Base-by-base conservation (phyloP, 331 rosid genomes). In the Phaseolus coccineus region DNA sequence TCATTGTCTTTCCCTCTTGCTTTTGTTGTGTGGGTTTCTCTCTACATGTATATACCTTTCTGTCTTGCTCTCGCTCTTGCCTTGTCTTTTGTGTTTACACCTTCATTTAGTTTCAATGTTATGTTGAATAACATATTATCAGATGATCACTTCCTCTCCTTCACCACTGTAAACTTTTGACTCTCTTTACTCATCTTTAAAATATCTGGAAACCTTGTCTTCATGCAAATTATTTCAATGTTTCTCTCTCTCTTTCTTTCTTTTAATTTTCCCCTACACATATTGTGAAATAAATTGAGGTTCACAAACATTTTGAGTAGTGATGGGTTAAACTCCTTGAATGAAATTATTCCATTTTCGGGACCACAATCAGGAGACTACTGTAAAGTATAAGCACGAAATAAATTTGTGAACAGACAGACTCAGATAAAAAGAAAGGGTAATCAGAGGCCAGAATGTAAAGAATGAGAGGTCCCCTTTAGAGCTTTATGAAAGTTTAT, bases 291-390 rank as follows among this genome's bases (percentile, higher is more conserved):
- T 13, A 37, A 57, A 57, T 39, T 42, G 56, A 42, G 69, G 19
- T 58, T 74, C 55, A 12, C 25, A 50, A 73, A 22, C 16, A 56
- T 8, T 24, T 53, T 35, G 37, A 35, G 55, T 15, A 22, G 14
- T 10, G 67, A n/a, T 28, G 68, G 33, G 30, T 77, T 55, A 19
- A 10, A 58, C 58, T 42, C 44, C 81, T 77, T 35, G 22, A 48
- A 16, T 5, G 30, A 2, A 40, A 77, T 42, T 6, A 40, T 53
- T 77, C 74, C 48, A 39, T 67, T 52, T 37, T 14, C 19, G 57
- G 81, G 81, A 76, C 80, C 80, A 65, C 51, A 74, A 77, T 39
- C 28, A 30, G n/a, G 55, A 51, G 71, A 55, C 8, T 25, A n/a
- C 14, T 25, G 27, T 33, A 10, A 42, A 63, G 50, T n/a, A 14